Evolutionary conservation across 2,329 filamentous ascomycete genomes (phyloP).

Genomic region (Aspergillus sp.): DNA sequence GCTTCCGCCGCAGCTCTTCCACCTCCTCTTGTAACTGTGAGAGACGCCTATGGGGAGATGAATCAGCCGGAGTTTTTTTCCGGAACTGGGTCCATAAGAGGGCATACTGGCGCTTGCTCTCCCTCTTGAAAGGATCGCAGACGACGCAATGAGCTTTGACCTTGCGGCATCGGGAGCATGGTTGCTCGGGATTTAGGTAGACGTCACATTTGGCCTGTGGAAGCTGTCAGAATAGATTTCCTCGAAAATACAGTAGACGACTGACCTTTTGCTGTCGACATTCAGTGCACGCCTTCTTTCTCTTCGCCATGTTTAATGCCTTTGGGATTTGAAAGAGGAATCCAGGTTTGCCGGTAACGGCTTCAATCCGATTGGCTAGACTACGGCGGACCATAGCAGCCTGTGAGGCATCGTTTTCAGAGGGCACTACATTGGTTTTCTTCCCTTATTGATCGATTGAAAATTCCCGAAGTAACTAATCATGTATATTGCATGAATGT

Average conservation of each 20-base stretch:
- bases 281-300: constrained; percentile 25
- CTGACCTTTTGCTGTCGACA: constrained; percentile 38
- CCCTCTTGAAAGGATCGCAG: constrained; percentile 37
- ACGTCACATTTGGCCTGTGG: constrained; percentile 34
- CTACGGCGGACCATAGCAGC: no score
- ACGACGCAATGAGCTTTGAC: constrained; percentile 30
- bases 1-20: background rate
- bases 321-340: no score
- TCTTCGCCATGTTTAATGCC: no score
- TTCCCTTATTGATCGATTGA: no score
- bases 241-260: background rate
- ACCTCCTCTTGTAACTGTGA: constrained; percentile 33
- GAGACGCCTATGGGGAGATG: constrained; percentile 19
- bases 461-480: no score
- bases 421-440: no score
- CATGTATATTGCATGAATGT: no score
- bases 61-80: no score
- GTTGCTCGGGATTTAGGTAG: constrained; percentile 24
- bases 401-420: no score
- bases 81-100: background rate
- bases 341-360: no score
- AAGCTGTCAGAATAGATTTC: background rate
- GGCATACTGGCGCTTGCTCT: constrained; percentile 35
- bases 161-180: constrained; percentile 33
- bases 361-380: no score